Percentiles rank a stretch among this genome's conserved stretches.
Conservation (phyloP, 768 basidiomycete genomes). For the Lentinula guzmanii region DNA sequence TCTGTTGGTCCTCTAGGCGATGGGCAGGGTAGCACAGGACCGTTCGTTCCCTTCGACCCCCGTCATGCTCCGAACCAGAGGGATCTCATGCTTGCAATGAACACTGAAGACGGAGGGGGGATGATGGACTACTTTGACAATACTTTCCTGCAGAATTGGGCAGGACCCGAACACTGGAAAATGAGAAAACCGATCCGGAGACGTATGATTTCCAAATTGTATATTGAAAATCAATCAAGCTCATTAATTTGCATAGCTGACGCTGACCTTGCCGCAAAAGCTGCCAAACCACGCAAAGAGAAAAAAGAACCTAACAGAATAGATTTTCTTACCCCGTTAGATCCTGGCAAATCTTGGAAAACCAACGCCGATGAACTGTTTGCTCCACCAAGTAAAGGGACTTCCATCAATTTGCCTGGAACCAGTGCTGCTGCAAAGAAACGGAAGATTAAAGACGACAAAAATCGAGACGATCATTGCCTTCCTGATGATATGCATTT, state of each 20-base stretch:
- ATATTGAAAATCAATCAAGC: neutral
- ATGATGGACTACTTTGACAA: conserved; percentile 89
- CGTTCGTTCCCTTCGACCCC: conserved; percentile 81
- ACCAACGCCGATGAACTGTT: conserved; percentile 68
- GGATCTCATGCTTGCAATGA: conserved; percentile 85
- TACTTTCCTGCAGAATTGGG: conserved; percentile 89
- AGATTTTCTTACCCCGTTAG: conserved; percentile 61
- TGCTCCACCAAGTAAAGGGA: conserved; percentile 65
- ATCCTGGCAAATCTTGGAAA: conserved; percentile 54
- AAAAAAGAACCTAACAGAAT: conserved; percentile 81
- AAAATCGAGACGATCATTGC: conserved; percentile 68
- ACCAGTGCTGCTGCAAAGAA: conserved; percentile 38
- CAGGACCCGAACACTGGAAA: conserved; percentile 99
- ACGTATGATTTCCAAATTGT: conserved; percentile 40
- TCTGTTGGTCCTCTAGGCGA: conserved; percentile 38
- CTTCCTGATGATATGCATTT: conserved; percentile 99
- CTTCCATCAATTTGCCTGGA: conserved; percentile 62
- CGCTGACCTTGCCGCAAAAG: conserved; percentile 37
- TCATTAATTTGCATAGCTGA: conserved; percentile 7
- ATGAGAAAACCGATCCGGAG: conserved; percentile 73
- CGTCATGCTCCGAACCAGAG: conserved; percentile 67
- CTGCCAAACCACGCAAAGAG: conserved; percentile 48
- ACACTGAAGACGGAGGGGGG: conserved; percentile 47
- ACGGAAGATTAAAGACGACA: conserved; percentile 47
- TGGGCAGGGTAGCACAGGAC: conserved; percentile 35